Percentiles rank a stretch among this genome's conserved stretches.
Conservation (phyloP, 2,329 filamentous ascomycete species). For the Aspergillus flavus region DNA sequence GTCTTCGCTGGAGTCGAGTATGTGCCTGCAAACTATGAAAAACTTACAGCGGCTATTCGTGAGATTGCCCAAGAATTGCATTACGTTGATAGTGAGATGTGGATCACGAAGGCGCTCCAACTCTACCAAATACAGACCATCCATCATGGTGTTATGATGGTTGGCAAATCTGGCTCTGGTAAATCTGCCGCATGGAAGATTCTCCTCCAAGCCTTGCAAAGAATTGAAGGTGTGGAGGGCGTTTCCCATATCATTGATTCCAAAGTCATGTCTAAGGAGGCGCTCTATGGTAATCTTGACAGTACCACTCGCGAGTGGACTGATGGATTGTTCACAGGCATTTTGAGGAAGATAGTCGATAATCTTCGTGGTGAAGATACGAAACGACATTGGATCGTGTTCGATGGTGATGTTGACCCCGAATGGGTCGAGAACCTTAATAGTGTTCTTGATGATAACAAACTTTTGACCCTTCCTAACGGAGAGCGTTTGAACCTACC, state of each 20-base stretch:
- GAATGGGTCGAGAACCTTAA: constrained; percentile 99
- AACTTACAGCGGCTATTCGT: constrained; percentile 78
- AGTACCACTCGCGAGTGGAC: constrained; percentile 98
- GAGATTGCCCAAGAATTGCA: constrained; percentile 82
- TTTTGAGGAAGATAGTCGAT: constrained; percentile 96
- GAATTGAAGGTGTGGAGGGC: constrained; percentile 87
- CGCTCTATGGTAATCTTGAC: constrained; percentile 91
- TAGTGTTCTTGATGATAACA: constrained; percentile 99
- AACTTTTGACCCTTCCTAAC: constrained; percentile 92
- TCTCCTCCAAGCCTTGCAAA: constrained; percentile 85
- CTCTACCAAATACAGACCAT: constrained; percentile 97
- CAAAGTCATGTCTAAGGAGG: constrained; percentile 99
- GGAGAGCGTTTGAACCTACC: constrained; percentile 96
- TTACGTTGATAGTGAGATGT: constrained; percentile 86
- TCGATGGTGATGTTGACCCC: constrained; percentile 97
- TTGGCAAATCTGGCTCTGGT: constrained; percentile 94
- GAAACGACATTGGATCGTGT: constrained; percentile 99
- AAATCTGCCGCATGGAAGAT: constrained; percentile 96
- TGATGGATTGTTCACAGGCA: constrained; percentile 96
- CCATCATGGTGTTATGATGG: constrained; percentile 99
- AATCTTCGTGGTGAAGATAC: constrained; percentile 95
- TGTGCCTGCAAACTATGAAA: constrained; percentile 80
- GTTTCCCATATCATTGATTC: constrained; percentile 98
- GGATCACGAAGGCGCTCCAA: constrained; percentile 97
- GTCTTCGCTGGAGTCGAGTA: constrained; percentile 95